Conservation (phyloP, 2,329 filamentous ascomycete genomes). For the Spiromastix sp. region DNA sequence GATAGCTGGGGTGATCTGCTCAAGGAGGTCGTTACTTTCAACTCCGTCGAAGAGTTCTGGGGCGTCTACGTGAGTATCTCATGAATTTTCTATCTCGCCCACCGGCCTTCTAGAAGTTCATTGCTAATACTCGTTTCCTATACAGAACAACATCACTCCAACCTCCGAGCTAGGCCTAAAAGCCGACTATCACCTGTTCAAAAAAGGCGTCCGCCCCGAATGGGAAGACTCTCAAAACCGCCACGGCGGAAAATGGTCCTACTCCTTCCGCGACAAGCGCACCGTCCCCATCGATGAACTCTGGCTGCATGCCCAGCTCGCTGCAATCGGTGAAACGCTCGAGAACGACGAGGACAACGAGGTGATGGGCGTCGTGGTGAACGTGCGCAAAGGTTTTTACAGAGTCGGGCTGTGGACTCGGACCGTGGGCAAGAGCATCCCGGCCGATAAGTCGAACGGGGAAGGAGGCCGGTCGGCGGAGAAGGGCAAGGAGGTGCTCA, state of each 20-base stretch:
- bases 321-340: conserved; percentile 93
- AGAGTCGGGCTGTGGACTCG: conserved; percentile 96
- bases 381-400: conserved; percentile 97
- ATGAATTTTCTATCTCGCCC: background rate
- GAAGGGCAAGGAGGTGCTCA: conserved; percentile 75
- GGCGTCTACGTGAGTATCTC: conserved; percentile 77
- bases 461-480: conserved; percentile 65
- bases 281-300: conserved; percentile 84
- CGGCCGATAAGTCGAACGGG: conserved; percentile 62
- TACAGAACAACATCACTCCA: conserved; percentile 95
- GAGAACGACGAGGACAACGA: conserved; percentile 89
- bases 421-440: conserved; percentile 76
- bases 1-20: conserved; percentile 98
- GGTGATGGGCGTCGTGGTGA: conserved; percentile 98
- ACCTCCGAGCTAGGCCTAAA: conserved; percentile 94
- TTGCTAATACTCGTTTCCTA: background rate
- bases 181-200: conserved; percentile 99
- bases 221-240: conserved; percentile 99
- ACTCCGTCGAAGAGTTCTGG: conserved; percentile 99
- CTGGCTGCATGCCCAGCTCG: conserved; percentile 95
- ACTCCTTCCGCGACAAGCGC: conserved; percentile 88
- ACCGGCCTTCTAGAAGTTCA: background rate
- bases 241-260: conserved; percentile 98
- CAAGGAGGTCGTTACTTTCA: conserved; percentile 97
- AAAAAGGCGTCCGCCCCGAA: conserved; percentile 89